These are phyloP conservation scores for Trichoderma reesei DNA, from an alignment of 495 filamentous ascomycete genomes.

Conservation along the genomic window DNA sequence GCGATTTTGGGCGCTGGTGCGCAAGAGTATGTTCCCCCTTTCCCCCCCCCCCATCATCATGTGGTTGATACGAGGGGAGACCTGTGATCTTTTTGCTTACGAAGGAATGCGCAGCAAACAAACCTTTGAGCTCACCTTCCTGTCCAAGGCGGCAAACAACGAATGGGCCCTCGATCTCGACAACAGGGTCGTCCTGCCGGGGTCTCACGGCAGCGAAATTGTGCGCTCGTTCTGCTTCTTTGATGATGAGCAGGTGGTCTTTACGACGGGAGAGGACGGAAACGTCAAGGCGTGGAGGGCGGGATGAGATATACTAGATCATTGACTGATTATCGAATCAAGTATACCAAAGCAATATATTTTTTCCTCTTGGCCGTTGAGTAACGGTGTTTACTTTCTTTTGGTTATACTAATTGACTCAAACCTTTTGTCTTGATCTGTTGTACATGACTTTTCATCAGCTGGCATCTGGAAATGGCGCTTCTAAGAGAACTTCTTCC, in stretches of 20 bases:
- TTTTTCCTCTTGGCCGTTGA: too few relatives aligned
- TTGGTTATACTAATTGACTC: too few relatives aligned
- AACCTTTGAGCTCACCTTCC: constrained; percentile 56
- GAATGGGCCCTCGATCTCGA: constrained; percentile 55
- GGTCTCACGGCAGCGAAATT: constrained; percentile 77
- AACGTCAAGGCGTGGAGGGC: constrained; percentile 55
- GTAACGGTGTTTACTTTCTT: too few relatives aligned
- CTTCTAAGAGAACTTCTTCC: background rate
- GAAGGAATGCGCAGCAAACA: constrained; percentile 37
- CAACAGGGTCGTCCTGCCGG: constrained; percentile 53
- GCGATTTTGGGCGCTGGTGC: constrained; percentile 53
- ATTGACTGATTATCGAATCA: too few relatives aligned
- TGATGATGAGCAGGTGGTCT: constrained; percentile 59
- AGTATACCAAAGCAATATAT: too few relatives aligned
- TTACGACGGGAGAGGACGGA: constrained; percentile 74
- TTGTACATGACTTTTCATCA: too few relatives aligned
- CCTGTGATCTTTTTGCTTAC: constrained; percentile 9
- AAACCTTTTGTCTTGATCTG: too few relatives aligned
- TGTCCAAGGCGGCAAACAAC: constrained; percentile 37
- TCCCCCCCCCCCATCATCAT: background rate
- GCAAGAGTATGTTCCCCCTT: constrained; percentile 39
- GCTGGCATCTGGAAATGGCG: too few relatives aligned
- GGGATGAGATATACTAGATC: constrained; percentile 6
- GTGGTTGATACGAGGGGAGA: background rate
- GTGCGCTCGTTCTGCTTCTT: constrained; percentile 69